phyloP scores from a whole-genome alignment of 2,329 filamentous ascomycete species.

The Pseudocercospora vitis region DNA sequence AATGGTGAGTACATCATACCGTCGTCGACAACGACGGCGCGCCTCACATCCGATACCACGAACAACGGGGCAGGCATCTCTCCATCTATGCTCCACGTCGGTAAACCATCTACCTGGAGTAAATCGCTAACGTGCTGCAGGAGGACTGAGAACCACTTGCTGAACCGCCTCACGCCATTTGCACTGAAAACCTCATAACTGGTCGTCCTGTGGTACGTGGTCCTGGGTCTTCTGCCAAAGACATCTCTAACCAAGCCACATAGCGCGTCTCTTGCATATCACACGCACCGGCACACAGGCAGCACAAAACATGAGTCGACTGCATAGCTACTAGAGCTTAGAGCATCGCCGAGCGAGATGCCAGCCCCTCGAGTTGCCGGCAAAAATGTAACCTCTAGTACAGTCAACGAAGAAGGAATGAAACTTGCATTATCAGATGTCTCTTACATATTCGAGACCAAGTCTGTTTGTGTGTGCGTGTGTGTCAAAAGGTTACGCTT shows the following conservation, averaged over 20 bases:
- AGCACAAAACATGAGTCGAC: background rate
- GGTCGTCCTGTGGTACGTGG: background rate
- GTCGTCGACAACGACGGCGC: no score
- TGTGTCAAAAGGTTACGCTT: constrained; percentile 1
- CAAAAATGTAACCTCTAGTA: background rate
- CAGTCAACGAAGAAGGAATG: constrained; percentile 3
- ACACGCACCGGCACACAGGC: background rate
- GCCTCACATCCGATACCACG: no score
- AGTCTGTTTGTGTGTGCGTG: background rate
- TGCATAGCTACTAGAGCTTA: background rate
- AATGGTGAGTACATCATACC: constrained; percentile 21
- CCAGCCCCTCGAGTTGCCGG: background rate
- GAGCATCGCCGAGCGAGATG: background rate
- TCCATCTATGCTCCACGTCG: no score
- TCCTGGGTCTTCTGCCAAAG: background rate
- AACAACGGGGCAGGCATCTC: no score
- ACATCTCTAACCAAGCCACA: background rate
- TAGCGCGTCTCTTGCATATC: constrained; percentile 2
- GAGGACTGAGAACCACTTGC: background rate
- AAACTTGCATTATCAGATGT: background rate
- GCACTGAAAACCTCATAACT: background rate
- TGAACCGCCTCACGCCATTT: background rate
- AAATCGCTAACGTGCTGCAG: background rate
- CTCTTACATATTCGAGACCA: background rate
- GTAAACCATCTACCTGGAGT: background rate